phyloP scores from a whole-genome alignment of 1,139 yeast species.

The Martiniozyma asiatica region DNA sequence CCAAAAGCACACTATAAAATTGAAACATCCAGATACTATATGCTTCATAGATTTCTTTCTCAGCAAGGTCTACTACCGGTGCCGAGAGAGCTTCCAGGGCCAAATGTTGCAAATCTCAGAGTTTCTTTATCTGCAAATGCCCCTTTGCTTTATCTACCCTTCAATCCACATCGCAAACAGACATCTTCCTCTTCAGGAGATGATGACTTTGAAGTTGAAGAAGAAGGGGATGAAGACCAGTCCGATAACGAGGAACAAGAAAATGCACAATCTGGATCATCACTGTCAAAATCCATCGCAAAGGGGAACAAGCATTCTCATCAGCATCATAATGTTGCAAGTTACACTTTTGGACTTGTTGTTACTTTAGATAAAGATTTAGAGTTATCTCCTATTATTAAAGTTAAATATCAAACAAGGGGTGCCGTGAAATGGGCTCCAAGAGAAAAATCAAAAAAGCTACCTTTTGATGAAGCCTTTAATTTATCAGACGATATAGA shows the following conservation, averaged over 20 bases:
- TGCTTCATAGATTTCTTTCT: no score
- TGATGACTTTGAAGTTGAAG: slow-evolving; percentile 16
- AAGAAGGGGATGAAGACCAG: slow-evolving; percentile 15
- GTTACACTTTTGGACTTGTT: slow-evolving; percentile 22
- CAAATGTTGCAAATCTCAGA: no score
- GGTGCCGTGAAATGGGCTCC: slow-evolving; percentile 20
- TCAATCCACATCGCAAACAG: slow-evolving; percentile 20
- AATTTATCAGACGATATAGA: slow-evolving; percentile 19
- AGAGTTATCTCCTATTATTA: slow-evolving; percentile 15
- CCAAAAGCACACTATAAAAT: no score
- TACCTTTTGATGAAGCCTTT: slow-evolving; percentile 19
- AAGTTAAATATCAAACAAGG: slow-evolving; percentile 20
- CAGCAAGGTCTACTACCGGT: no score
- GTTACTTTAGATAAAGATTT: slow-evolving; percentile 17
- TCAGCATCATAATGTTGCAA: slow-evolving; percentile 17
- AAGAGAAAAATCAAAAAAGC: slow-evolving; percentile 14
- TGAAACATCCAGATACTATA: no score
- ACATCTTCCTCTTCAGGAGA: slow-evolving; percentile 10
- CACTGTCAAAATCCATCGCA: slow-evolving; percentile 1
- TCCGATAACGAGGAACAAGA: slow-evolving; percentile 9
- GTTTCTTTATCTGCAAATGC: slow-evolving; percentile 14
- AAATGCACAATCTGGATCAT: not conserved
- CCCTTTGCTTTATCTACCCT: slow-evolving; percentile 22
- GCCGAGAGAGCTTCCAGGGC: no score
- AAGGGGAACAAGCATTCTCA: slow-evolving; percentile 1